Evolutionary conservation across 192 early-diverging fungal genomes (phyloP).

Genomic region (Podila epigama): DNA sequence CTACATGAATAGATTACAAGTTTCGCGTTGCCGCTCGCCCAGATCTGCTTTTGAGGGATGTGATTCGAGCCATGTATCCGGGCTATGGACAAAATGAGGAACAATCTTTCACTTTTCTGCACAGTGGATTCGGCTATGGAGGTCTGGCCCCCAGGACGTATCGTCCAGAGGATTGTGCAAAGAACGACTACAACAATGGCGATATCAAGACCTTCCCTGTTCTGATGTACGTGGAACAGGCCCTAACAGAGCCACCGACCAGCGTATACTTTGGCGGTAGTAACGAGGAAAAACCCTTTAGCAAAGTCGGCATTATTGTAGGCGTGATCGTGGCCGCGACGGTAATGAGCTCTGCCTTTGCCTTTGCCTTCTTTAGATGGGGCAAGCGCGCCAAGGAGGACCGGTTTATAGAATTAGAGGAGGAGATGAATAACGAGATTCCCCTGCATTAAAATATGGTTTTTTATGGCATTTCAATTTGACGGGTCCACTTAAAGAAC

Average conservation of each 20-base stretch:
- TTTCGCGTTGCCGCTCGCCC: slow-evolving; percentile 51
- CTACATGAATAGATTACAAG: slow-evolving; percentile 40
- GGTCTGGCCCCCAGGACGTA: background rate
- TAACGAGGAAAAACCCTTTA: slow-evolving; percentile 5
- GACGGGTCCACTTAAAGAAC: no score
- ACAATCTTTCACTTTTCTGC: slow-evolving; percentile 42
- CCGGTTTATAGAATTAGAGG: slow-evolving; percentile 46
- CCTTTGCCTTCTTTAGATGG: slow-evolving; percentile 48
- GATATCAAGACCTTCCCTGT: slow-evolving; percentile 4
- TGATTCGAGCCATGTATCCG: slow-evolving; percentile 52
- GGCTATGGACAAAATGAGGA: slow-evolving; percentile 8
- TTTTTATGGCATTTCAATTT: no score
- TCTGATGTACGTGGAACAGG: background rate
- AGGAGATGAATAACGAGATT: slow-evolving; percentile 51
- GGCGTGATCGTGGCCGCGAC: slow-evolving; percentile 21
- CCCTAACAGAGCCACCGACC: background rate
- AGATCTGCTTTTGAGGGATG: slow-evolving; percentile 53
- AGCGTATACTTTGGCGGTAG: background rate
- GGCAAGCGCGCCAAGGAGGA: slow-evolving; percentile 46
- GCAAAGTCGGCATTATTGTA: slow-evolving; percentile 8
- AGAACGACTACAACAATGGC: background rate
- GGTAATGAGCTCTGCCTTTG: slow-evolving; percentile 27
- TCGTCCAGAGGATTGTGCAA: background rate
- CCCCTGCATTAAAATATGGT: slow-evolving; percentile 25
- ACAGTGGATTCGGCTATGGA: slow-evolving; percentile 18